Base-by-base conservation (phyloP, 1,284 basidiomycete species). In the Psilocybe mexicana region DNA sequence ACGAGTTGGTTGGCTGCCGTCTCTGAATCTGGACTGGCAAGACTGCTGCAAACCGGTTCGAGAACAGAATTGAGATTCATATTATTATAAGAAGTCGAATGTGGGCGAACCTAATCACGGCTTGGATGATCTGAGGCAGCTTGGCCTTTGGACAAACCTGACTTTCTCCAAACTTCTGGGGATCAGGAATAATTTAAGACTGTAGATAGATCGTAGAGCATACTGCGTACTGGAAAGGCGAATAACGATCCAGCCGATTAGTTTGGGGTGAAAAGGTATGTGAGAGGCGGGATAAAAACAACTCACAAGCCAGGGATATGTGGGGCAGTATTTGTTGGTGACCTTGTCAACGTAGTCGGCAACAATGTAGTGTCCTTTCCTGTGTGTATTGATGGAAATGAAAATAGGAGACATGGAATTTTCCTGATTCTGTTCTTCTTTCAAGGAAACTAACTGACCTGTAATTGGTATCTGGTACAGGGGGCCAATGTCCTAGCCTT, bases 341-440 rank as follows among this genome's bases (percentile, higher is more conserved):
- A 80, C 77, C 66, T 82, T 90, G 72, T 92, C 88, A n/a, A 84
- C 80, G 68, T 91, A 88, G 67, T 94, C 92, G 28, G 82, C 78
- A 36, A 92, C 81, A 58, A 94, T 84, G 65, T 87, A 92, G 68
- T 94, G 92, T 0, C 92, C 90, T 68, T 90, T 90, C 59, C 89
- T 90, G 57, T 33, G 33, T 30, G 26, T 14, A 50, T 36, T 59
- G 42, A 49, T 49, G 38, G 55, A 38, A 12, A 54, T 28, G 30
- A 52, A 54, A 24, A 40, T 54, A 33, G 30, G 40, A 43, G 18
- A 12, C 24, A 24, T 28, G 28, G 33, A 30, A 48, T 35, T 35
- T 23, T 30, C 30, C 6, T 14, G 0, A 26, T 10, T 35, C 28
- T 35, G 14, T n/a, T 14, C 30, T 35, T 48, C 30, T 23, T 48